A percentile compares a stretch with the other conserved stretches of the same genome.
These are phyloP conservation scores for Fraxinus xanthoxyloides DNA, from an alignment of 305 asterid species.

Conservation along the genomic window DNA sequence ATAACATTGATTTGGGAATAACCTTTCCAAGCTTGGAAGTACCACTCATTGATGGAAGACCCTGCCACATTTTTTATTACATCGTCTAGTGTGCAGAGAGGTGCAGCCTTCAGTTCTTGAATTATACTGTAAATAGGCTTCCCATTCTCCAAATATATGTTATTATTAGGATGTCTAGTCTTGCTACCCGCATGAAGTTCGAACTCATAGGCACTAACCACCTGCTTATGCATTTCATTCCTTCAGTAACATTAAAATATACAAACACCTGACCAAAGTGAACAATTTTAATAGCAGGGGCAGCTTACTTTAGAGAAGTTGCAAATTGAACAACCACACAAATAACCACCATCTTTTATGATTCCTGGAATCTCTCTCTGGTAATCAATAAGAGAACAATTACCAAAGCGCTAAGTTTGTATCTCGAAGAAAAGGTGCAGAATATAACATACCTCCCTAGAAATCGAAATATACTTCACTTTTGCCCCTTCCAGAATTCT, in stretches of 20 bases:
- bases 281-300: constrained; percentile 14
- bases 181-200: constrained; percentile 87
- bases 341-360: constrained; percentile 67
- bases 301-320: constrained; percentile 60
- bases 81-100: constrained; percentile 58
- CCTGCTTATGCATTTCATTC: constrained; percentile 39
- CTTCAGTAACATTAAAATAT: constrained; percentile 10
- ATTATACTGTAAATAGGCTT: constrained; percentile 76
- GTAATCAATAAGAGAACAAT: constrained; percentile 10
- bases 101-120: constrained; percentile 72
- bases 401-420: neutral
- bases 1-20: constrained; percentile 8
- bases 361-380: constrained; percentile 83
- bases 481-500: constrained; percentile 85
- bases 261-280: constrained; percentile 2
- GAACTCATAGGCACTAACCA: constrained; percentile 86
- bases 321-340: constrained; percentile 71
- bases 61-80: constrained; percentile 77
- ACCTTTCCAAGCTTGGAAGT: constrained; percentile 86
- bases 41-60: constrained; percentile 74
- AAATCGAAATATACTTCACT: constrained; percentile 66
- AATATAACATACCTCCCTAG: constrained; percentile 49
- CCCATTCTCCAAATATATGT: constrained; percentile 94
- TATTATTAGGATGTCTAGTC: constrained; percentile 91
- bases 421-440: neutral